These are phyloP conservation scores for Liquidambar formosana DNA, from an alignment of 164 flowering plant genomes.

Conservation along the genomic window DNA sequence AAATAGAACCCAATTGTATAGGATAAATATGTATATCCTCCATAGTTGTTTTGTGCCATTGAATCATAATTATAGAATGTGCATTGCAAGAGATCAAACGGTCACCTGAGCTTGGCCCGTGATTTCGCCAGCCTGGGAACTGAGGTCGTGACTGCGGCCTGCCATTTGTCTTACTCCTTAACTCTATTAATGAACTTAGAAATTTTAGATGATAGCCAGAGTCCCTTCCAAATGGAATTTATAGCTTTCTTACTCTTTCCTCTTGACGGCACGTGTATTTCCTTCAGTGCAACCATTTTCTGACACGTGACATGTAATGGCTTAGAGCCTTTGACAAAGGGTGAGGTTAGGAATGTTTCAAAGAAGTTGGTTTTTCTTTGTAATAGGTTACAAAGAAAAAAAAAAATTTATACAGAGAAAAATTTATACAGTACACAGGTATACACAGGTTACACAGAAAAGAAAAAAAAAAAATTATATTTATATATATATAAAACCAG, in stretches of 20 bases:
- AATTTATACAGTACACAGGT: no score
- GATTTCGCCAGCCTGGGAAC: slow-evolving; percentile 16
- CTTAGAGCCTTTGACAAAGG: background rate
- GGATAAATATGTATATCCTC: no score
- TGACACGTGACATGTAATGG: background rate
- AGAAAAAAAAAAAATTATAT: no score
- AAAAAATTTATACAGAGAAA: no score
- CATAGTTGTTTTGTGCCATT: background rate
- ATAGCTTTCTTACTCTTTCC: background rate
- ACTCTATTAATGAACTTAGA: background rate
- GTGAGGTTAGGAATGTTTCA: background rate
- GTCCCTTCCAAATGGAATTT: background rate
- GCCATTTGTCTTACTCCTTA: slow-evolving; percentile 22
- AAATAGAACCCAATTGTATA: no score
- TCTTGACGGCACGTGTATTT: background rate
- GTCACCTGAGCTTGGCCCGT: slow-evolving; percentile 33
- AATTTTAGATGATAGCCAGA: background rate
- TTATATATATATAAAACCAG: no score
- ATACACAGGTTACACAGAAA: no score
- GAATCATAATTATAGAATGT: background rate
- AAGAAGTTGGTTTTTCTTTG: background rate
- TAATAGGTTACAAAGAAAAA: no score
- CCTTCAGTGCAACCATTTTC: background rate
- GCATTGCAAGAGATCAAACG: background rate
- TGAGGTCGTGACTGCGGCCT: slow-evolving; percentile 9